Evolutionary conservation across 2,329 filamentous ascomycete species (phyloP).

Genomic region (Tothia fuscella): DNA sequence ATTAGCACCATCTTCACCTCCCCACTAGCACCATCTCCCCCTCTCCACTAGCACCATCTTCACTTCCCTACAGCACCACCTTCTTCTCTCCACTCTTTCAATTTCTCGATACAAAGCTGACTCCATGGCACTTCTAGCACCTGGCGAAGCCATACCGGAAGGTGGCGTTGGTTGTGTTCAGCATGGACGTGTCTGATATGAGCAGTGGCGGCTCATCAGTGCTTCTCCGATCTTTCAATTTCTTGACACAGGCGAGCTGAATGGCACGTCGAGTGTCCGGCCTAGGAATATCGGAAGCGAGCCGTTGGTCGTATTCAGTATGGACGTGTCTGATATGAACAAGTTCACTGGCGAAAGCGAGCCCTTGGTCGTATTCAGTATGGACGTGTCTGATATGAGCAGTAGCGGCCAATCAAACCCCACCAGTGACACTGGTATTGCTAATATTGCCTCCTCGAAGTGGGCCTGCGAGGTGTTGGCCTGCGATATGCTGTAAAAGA

Average conservation of each 20-base stretch:
- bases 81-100: constrained; percentile 52
- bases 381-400: constrained; percentile 51
- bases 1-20: no score
- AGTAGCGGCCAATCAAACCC: constrained; percentile 48
- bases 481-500: constrained; percentile 14
- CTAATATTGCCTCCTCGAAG: constrained; percentile 38
- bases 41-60: no score
- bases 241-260: constrained; percentile 42
- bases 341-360: no score
- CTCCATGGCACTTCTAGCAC: constrained; percentile 44
- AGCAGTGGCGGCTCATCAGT: constrained; percentile 48
- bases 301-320: constrained; percentile 49
- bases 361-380: constrained; percentile 49
- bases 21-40: no score
- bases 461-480: constrained; percentile 36
- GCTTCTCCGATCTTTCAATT: constrained; percentile 50
- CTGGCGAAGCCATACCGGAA: constrained; percentile 36
- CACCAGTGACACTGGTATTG: constrained; percentile 41
- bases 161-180: constrained; percentile 47
- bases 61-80: no score
- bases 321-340: constrained; percentile 48
- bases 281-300: constrained; percentile 39
- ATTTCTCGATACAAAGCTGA: constrained; percentile 41
- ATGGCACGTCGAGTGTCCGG: constrained; percentile 42
- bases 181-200: constrained; percentile 52